A percentile compares a stretch with the other conserved stretches of the same genome.
phyloP scores from a whole-genome alignment of 23 red algal species.

The Chondrus crispus region DNA sequence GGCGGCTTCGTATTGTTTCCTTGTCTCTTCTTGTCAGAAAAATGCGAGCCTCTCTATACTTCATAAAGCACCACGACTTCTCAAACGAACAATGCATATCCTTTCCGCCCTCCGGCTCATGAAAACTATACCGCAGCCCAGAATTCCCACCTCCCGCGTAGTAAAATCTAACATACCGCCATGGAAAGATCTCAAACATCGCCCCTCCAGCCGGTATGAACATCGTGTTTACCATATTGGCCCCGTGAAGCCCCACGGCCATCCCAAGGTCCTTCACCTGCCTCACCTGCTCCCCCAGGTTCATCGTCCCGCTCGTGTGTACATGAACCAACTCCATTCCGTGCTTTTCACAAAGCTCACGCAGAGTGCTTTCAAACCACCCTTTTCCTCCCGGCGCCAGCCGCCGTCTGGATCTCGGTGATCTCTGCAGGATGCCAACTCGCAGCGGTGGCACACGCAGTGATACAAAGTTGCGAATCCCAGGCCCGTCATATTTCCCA shows the following conservation, averaged over 20 bases:
- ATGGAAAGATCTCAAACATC: slow-evolving; percentile 78
- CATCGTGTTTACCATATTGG: slow-evolving; percentile 72
- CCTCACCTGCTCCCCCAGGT: slow-evolving; percentile 45
- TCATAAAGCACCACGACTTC: slow-evolving; percentile 28
- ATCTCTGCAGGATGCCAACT: slow-evolving; percentile 34
- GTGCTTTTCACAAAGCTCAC: slow-evolving; percentile 33
- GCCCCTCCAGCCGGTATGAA: slow-evolving; percentile 59
- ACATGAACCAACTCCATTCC: slow-evolving; percentile 33
- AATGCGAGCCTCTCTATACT: slow-evolving; percentile 63
- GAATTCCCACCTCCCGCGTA: slow-evolving; percentile 66
- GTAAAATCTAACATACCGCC: slow-evolving; percentile 58
- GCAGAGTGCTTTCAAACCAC: slow-evolving; percentile 38
- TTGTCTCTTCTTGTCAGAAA: slow-evolving; percentile 26
- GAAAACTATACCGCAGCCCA: slow-evolving; percentile 62
- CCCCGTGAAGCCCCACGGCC: slow-evolving; percentile 71
- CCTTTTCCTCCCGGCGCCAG: slow-evolving; percentile 3
- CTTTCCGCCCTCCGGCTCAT: slow-evolving; percentile 36
- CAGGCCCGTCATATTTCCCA: not conserved
- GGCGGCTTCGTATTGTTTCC: slow-evolving; percentile 13
- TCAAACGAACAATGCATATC: slow-evolving; percentile 43
- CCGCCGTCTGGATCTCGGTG: slow-evolving; percentile 43
- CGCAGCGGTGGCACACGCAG: slow-evolving; percentile 41
- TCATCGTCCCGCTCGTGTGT: not conserved
- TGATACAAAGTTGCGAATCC: not conserved
- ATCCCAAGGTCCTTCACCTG: slow-evolving; percentile 32